phyloP scores from a whole-genome alignment of 345 rosid genomes.

The Pugionium cornutum region DNA sequence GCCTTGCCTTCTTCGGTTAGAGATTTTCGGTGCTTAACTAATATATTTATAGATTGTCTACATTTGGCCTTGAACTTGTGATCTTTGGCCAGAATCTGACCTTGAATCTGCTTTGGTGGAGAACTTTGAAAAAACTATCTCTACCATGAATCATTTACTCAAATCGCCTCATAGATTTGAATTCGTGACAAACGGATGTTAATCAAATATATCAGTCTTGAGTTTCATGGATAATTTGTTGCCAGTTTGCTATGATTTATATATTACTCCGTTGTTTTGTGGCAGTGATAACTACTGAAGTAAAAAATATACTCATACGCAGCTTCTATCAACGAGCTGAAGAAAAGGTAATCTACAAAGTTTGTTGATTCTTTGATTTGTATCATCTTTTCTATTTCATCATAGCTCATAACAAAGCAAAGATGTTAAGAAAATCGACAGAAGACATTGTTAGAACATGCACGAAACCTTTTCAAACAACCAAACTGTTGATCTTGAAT shows the following conservation, averaged over 20 bases:
- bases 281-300: conserved; percentile 72
- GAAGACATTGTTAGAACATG: neutral
- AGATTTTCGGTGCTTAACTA: neutral
- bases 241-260: neutral
- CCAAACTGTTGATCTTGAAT: neutral
- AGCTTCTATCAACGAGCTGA: conserved; percentile 67
- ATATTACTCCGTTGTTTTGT: conserved; percentile 3
- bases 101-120: conserved; percentile 3
- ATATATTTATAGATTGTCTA: neutral
- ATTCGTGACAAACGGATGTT: neutral
- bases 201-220: neutral
- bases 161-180: neutral
- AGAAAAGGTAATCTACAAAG: conserved; percentile 58
- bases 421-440: neutral
- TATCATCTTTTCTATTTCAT: neutral
- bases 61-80: conserved; percentile 1
- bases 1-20: conserved; percentile 20
- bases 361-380: neutral
- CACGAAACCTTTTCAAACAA: neutral
- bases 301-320: conserved; percentile 74
- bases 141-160: conserved; percentile 1
- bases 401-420: neutral
- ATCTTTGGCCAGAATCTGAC: neutral
- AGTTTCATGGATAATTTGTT: neutral
- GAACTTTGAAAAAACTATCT: neutral